Evolutionary conservation across 2,329 filamentous ascomycete species (phyloP), one percentile per base, ranked within the genome.

Genomic region (Hypomyces perniciosus): DNA sequence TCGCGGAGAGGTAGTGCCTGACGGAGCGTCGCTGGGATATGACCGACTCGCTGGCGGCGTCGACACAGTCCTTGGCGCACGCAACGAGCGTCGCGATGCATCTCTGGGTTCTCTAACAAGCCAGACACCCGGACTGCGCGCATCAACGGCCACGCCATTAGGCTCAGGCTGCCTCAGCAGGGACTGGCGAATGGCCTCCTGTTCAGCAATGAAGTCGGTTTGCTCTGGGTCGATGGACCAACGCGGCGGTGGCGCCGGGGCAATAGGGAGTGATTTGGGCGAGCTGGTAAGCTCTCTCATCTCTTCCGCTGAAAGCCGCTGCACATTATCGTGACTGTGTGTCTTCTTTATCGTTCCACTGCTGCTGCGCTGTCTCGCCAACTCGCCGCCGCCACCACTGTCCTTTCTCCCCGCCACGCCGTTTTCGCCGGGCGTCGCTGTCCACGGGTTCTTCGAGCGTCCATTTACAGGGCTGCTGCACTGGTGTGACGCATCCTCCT

Each of bases 221-320:
- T 63, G 59, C 33, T 74, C 74, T 61, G 65, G 54, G 64, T 74
- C 56, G 64, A 73, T 55, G 61, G 62, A 54, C 64, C 66, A 56
- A 60, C 69, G 54, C 64, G 67, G 55, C 47, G 63, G 48, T 52
- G 68, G 62, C 58, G 68, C 64, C 56, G 67, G 64, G 1, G 77
- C 76, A 1, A 84, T 64, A 9, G 81, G 81, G 2, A 85, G 66
- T 1, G 80, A 83, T 29, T 81, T 78, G 5, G 79, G 79, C 1
- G 77, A 73, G 29, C 73, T 75, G 10, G 78, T 75, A 52, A 85
- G 65, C 53, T 80, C 76, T 48, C 80, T 75, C 61, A 84, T 81
- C 59, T 82, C 78, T 35, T 72, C 76, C 6, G 77, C 77, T 0
- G 80, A 81, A 28, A 84, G 69, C 35, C 78, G 75, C 49, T 77